Evolutionary conservation across 768 basidiomycete species (phyloP).

Genomic region (Amanita rimosa): DNA sequence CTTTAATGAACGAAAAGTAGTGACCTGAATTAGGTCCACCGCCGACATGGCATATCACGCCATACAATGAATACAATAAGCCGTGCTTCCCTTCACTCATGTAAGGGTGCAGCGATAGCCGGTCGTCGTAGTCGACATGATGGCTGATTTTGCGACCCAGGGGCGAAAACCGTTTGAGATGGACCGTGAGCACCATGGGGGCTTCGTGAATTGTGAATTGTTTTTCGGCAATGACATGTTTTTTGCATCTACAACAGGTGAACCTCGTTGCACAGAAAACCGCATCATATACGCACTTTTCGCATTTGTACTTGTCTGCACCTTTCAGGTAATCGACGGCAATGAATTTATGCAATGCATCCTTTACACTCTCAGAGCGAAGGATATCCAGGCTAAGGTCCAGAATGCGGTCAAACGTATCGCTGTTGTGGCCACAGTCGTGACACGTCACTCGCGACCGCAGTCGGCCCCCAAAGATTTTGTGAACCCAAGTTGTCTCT

Average conservation of each 20-base stretch:
- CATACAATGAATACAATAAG: slow-evolving; percentile 79
- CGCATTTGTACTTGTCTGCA: slow-evolving; percentile 95
- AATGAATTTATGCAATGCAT: slow-evolving; percentile 72
- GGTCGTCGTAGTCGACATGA: slow-evolving; percentile 67
- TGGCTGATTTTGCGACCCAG: slow-evolving; percentile 81
- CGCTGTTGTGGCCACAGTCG: slow-evolving; percentile 77
- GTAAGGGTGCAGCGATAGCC: slow-evolving; percentile 55
- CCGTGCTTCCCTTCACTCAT: slow-evolving; percentile 79
- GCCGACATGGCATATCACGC: slow-evolving; percentile 89
- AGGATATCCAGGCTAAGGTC: slow-evolving; percentile 90
- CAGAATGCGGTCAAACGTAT: slow-evolving; percentile 92
- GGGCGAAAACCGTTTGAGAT: slow-evolving; percentile 91
- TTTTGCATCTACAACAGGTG: slow-evolving; percentile 63
- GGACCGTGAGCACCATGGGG: slow-evolving; percentile 81
- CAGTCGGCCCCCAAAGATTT: slow-evolving; percentile 84
- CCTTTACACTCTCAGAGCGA: slow-evolving; percentile 46
- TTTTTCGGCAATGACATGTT: slow-evolving; percentile 83
- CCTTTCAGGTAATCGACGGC: slow-evolving; percentile 78
- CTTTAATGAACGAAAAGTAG: slow-evolving; percentile 81
- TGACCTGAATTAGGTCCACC: slow-evolving; percentile 92
- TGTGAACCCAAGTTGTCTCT: slow-evolving; percentile 91
- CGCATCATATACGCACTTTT: slow-evolving; percentile 56
- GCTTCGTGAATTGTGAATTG: slow-evolving; percentile 82
- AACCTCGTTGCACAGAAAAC: not conserved
- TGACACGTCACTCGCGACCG: slow-evolving; percentile 86